Evolutionary conservation across 768 basidiomycete genomes (phyloP), one percentile per base, ranked within the genome.

Genomic region (Boletus eberwhitei): DNA sequence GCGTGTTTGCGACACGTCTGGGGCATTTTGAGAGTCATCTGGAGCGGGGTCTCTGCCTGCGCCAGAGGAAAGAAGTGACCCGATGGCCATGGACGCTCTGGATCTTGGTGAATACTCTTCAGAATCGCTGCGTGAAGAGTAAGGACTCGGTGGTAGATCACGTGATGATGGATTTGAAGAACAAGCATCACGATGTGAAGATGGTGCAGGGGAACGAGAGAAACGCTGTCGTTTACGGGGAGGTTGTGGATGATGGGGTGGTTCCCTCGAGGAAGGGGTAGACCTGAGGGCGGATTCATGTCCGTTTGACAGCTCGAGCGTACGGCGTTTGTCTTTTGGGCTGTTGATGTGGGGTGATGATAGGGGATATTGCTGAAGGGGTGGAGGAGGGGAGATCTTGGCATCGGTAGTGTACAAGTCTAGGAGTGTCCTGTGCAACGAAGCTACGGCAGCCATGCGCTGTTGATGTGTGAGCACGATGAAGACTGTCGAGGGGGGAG

Each of bases 61-160:
- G 65, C 49, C 80, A 61, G 63, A 74, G 55, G 85, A 81, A 22
- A 90, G 77, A 31, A 92, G 71, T 1, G 87, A 87, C 26, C 86
- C 88, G 61, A 92, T 90, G 41, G 87, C 84, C 89, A 91, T 91
- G 36, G 86, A 85, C 16, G 81, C 82, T 52, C 85, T 77, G 50
- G 87, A 84, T 45, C 85, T 80, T 41, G 87, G 87, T 1, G 87
- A 89, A 61, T 81, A 85, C 58, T 83, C 84, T 46, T 81, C 81
- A 16, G 86, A 84, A 53, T 84, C 81, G 54, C 86, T 86, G 36
- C 82, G 79, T 14, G 85, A 82, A 16, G 87, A 86, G 24, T 87
- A 87, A 2, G 89, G 87, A 8, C 87, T 89, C 4, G 86, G 86
- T 2, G 87, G 85, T 13, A 85, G 75, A 58, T 85, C 78, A 61